A percentile compares a stretch with the other conserved stretches of the same genome.
Evolutionary conservation across 2,329 filamentous ascomycete genomes (phyloP).

Genomic region (Cadophora luteo-olivacea): DNA sequence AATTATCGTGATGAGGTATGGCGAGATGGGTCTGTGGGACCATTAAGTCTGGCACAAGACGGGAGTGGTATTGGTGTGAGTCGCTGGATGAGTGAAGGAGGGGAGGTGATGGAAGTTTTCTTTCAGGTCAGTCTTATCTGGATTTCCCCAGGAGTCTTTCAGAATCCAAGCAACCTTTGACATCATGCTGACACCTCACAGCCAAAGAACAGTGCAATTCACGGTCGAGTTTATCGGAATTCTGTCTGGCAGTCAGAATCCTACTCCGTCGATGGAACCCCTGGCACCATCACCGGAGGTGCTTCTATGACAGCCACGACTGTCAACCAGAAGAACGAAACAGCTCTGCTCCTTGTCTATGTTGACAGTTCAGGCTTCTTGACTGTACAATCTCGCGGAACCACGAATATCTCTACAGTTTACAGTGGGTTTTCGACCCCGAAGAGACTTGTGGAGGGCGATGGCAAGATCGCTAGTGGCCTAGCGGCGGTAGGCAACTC

Average conservation of each 20-base stretch:
- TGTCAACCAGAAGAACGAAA: constrained; percentile 11
- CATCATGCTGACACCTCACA: too few relatives aligned
- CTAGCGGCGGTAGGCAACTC: constrained; percentile 20
- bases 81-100: neutral
- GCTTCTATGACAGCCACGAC: constrained; percentile 17
- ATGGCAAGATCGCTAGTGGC: constrained; percentile 19
- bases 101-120: constrained; percentile 22
- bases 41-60: constrained; percentile 11
- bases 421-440: constrained; percentile 21
- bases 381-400: constrained; percentile 22
- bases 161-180: too few relatives aligned
- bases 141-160: too few relatives aligned
- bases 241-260: constrained; percentile 22
- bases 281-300: constrained; percentile 15
- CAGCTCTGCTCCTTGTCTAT: constrained; percentile 21
- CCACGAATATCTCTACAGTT: constrained; percentile 14
- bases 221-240: constrained; percentile 21
- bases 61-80: constrained; percentile 20
- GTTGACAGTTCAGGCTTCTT: constrained; percentile 20
- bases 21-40: constrained; percentile 22
- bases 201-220: constrained; percentile 13
- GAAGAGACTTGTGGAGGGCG: constrained; percentile 8
- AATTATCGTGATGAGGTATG: constrained; percentile 26
- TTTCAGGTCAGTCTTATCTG: constrained; percentile 18
- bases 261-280: constrained; percentile 26